These are phyloP conservation scores for Blastocystis sp. DNA, from an alignment of 352 stramenopile genomes.

Conservation along the genomic window DNA sequence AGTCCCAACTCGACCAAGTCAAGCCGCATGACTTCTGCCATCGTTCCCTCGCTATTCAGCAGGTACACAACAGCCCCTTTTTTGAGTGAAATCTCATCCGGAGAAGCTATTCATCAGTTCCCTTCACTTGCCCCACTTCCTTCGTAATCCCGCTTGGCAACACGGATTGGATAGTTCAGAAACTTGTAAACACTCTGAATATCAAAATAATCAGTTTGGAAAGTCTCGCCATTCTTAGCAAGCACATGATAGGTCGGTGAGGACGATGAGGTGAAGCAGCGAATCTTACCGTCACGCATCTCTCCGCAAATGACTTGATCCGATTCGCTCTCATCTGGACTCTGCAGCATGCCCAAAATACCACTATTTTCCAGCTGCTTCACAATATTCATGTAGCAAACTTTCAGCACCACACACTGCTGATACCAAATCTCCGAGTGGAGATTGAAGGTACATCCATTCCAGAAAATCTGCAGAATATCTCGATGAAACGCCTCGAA, in stretches of 20 bases:
- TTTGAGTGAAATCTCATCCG: not conserved
- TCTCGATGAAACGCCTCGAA: not conserved
- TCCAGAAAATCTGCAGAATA: constrained; percentile 10
- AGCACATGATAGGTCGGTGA: not conserved
- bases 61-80: not conserved
- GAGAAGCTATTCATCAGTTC: not conserved
- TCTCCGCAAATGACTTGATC: not conserved
- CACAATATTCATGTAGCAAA: constrained; percentile 50
- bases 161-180: not conserved
- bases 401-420: constrained; percentile 49
- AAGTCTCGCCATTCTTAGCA: not conserved
- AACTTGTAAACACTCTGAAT: not conserved
- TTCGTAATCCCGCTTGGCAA: not conserved
- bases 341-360: not conserved
- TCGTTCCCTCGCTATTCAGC: not conserved
- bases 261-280: not conserved
- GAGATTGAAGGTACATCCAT: constrained; percentile 45
- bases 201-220: not conserved
- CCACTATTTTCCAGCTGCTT: not conserved
- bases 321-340: not conserved
- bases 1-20: constrained; percentile 29
- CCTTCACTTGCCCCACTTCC: not conserved
- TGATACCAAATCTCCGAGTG: constrained; percentile 50
- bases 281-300: not conserved
- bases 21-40: constrained; percentile 17